Evolutionary conservation across 2,329 filamentous ascomycete genomes (phyloP), one percentile per base, ranked within the genome.

Genomic region (Apiospora arundinis): DNA sequence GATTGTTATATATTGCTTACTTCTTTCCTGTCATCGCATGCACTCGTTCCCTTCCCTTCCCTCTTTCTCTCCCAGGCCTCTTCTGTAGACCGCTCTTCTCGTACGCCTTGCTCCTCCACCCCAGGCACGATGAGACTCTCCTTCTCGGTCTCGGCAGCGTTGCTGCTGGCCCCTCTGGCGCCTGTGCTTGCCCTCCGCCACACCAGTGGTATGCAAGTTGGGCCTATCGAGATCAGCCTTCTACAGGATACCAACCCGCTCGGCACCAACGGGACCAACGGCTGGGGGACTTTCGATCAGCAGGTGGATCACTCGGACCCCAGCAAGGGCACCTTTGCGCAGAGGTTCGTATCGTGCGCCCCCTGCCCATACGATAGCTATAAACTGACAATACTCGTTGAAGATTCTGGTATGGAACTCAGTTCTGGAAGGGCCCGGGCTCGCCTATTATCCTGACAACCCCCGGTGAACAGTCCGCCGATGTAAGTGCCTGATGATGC

Each of bases 371-470:
- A 40, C 18, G 56, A 12, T 32, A n/a, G 56, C 7, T 11, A n/a
- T n/a, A 18, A 63, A 23, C 56, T 63, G 28, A 63, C 56, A 63
- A n/a, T 18, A 23, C 18, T 11, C 32, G 32, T n/a, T n/a, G 28
- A 44, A 67, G 65, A 46, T 67, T 46, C 75, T 84, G 83, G 83
- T 85, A 80, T 69, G 81, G 79, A 69, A 77, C 80, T 18, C 73
- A 83, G 74, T 82, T 73, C 78, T 85, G 81, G 80, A 78, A 79
- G n/a, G 83, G 83, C 0, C 79, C 82, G 0, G 80, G 81, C 9
- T 81, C 81, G 21, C 83, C 83, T 14, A 77, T 85, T 70, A 79
- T 83, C 72, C 77, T 84, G 46, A 79, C 82, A 73, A 83, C 81
- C 70, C 82, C 82, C 1, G 83, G 83, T 73, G 83, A 85, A 78